A percentile compares a stretch with the other conserved stretches of the same genome.
These are phyloP conservation scores for Rhodotorula sphaerocarpa DNA, from an alignment of 768 basidiomycete species.

Conservation along the genomic window DNA sequence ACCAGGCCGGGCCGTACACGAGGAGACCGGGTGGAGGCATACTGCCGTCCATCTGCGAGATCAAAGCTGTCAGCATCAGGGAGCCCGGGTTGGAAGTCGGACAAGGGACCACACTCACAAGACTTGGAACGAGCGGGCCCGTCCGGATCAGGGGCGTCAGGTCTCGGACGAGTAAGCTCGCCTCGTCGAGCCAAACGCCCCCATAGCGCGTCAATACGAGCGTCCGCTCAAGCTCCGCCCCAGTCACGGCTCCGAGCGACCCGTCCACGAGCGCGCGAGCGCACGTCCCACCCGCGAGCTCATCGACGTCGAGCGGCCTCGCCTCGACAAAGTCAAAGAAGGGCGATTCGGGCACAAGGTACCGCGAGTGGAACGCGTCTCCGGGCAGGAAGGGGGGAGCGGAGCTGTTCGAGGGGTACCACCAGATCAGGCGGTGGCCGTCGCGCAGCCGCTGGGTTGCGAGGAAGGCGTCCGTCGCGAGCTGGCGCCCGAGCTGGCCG, in stretches of 20 bases:
- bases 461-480: constrained; percentile 15
- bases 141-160: constrained; percentile 11
- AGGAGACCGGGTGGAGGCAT: not conserved
- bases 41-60: not conserved
- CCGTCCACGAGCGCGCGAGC: too few relatives aligned
- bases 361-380: not conserved
- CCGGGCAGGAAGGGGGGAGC: not conserved
- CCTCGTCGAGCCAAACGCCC: constrained; percentile 22
- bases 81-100: too few relatives aligned
- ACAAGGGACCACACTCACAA: too few relatives aligned
- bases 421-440: constrained; percentile 7
- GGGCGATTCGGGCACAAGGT: not conserved
- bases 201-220: constrained; percentile 11
- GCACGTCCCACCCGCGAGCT: not conserved
- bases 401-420: constrained; percentile 4
- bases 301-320: not conserved
- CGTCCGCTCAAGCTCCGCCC: constrained; percentile 5
- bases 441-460: constrained; percentile 12
- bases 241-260: not conserved
- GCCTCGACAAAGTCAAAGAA: not conserved
- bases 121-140: not conserved
- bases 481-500: too few relatives aligned
- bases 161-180: constrained; percentile 5
- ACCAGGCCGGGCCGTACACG: constrained; percentile 2
- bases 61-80: too few relatives aligned